Conservation (phyloP, 2,329 filamentous ascomycete genomes). For the Fusarium sp. region DNA sequence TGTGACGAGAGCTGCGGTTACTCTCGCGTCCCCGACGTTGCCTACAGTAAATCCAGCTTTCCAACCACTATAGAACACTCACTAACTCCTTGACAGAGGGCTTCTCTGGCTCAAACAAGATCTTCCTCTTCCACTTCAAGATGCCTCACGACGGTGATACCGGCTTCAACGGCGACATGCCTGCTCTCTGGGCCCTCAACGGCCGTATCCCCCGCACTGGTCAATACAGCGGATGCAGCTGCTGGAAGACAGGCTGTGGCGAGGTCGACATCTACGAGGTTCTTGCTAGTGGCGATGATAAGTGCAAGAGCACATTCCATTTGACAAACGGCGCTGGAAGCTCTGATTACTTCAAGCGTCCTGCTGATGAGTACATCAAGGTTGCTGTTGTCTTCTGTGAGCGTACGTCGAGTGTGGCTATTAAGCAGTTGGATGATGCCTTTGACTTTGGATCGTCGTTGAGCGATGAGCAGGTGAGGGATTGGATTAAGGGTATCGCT, state of each 20-base stretch:
- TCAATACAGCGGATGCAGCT: conserved; percentile 79
- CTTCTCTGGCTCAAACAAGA: conserved; percentile 75
- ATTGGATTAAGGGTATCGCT: conserved; percentile 46
- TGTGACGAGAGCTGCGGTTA: conserved; percentile 59
- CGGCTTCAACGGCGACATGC: conserved; percentile 72
- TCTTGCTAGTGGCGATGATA: conserved; percentile 70
- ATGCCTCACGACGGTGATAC: conserved; percentile 72
- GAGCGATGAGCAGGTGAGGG: conserved; percentile 51
- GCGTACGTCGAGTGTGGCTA: conserved; percentile 61
- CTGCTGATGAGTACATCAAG: conserved; percentile 68
- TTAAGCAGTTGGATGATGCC: conserved; percentile 62
- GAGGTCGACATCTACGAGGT: conserved; percentile 83
- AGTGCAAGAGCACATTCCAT: conserved; percentile 78
- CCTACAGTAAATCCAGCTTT: conserved; percentile 54
- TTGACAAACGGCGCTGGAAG: conserved; percentile 71
- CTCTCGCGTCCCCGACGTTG: conserved; percentile 55
- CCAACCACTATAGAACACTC: not conserved
- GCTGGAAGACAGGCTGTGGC: conserved; percentile 76
- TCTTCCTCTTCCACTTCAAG: conserved; percentile 78
- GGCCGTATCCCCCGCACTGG: conserved; percentile 75
- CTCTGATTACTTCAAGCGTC: conserved; percentile 78
- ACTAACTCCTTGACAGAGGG: conserved; percentile 63
- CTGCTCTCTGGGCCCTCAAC: conserved; percentile 81
- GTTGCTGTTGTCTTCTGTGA: conserved; percentile 71
- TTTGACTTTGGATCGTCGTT: conserved; percentile 56